Conservation (phyloP, 805 yeast genomes). For the Wickerhamiella kurtzmanii region DNA sequence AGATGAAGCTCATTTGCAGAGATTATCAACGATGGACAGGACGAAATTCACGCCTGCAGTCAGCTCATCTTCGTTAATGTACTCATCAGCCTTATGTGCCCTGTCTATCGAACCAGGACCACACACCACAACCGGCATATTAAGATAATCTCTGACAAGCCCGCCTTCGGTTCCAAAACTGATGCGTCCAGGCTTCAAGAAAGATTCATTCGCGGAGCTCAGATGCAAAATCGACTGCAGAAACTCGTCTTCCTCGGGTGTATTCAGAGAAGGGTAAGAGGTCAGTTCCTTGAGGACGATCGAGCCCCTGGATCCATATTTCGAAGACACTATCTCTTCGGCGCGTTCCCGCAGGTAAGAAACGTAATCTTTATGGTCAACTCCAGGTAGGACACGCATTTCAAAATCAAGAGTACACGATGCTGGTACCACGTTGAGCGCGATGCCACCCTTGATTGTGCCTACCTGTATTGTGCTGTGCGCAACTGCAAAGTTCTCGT, state of each 20-base stretch:
- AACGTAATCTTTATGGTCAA: conserved; percentile 3
- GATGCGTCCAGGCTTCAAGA: conserved; percentile 5
- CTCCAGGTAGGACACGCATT: conserved; percentile 12
- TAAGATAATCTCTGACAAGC: conserved; percentile 10
- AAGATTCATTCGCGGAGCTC: background rate
- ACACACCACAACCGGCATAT: conserved; percentile 13
- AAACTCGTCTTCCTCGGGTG: conserved; percentile 4
- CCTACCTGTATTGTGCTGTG: conserved; percentile 13
- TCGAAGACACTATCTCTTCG: conserved; percentile 3
- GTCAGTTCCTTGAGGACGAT: conserved; percentile 8
- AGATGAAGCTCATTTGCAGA: too few relatives aligned
- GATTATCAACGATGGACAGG: background rate
- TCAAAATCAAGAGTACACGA: conserved; percentile 13
- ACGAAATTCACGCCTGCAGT: conserved; percentile 7
- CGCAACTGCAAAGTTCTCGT: conserved; percentile 11
- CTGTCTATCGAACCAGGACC: conserved; percentile 16
- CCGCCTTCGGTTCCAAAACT: conserved; percentile 16
- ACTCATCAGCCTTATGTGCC: conserved; percentile 16
- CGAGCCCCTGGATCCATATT: conserved; percentile 1
- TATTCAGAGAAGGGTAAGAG: conserved; percentile 11
- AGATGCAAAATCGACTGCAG: background rate
- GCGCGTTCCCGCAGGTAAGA: conserved; percentile 3
- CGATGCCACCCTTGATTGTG: conserved; percentile 12
- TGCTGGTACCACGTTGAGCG: conserved; percentile 14
- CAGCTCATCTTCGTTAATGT: conserved; percentile 8